phyloP scores from a whole-genome alignment of 108 stramenopile species.

The Nitzschia sp. region DNA sequence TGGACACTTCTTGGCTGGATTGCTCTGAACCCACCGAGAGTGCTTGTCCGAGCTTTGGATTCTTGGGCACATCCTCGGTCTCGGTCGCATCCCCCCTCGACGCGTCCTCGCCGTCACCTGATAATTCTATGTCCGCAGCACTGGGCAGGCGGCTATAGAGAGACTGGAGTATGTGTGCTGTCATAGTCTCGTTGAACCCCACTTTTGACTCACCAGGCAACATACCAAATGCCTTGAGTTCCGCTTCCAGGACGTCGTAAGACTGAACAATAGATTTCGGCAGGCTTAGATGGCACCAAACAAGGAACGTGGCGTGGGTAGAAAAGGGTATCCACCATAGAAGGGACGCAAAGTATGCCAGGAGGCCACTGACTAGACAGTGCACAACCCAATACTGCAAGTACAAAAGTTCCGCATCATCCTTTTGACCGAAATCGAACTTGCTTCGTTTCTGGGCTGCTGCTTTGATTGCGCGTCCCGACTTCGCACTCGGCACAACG shows the following conservation, averaged over 20 bases:
- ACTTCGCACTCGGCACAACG: conserved; percentile 66
- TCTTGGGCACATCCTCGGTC: neutral
- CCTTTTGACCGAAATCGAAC: conserved; percentile 17
- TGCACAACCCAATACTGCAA: conserved; percentile 82
- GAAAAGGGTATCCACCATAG: conserved; percentile 85
- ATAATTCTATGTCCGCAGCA: conserved; percentile 16
- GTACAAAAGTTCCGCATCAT: conserved; percentile 40
- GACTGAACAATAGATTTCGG: conserved; percentile 46
- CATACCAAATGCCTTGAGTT: conserved; percentile 63
- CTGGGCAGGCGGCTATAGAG: conserved; percentile 27
- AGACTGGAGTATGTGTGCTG: conserved; percentile 18
- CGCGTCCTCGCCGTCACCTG: neutral
- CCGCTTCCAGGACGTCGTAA: conserved; percentile 56
- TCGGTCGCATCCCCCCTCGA: neutral
- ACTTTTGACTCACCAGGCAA: conserved; percentile 25
- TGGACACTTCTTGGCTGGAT: conserved; percentile 10
- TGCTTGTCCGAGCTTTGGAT: neutral
- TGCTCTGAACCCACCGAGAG: conserved; percentile 10
- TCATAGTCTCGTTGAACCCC: conserved; percentile 21
- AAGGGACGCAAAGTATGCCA: conserved; percentile 48
- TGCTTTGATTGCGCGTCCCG: conserved; percentile 36
- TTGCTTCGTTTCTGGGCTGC: conserved; percentile 9
- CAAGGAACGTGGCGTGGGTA: conserved; percentile 61
- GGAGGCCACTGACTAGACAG: conserved; percentile 41
- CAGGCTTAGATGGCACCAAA: conserved; percentile 67